Conservation (phyloP, 805 yeast species). For the Barnettozyma wickerhamii region DNA sequence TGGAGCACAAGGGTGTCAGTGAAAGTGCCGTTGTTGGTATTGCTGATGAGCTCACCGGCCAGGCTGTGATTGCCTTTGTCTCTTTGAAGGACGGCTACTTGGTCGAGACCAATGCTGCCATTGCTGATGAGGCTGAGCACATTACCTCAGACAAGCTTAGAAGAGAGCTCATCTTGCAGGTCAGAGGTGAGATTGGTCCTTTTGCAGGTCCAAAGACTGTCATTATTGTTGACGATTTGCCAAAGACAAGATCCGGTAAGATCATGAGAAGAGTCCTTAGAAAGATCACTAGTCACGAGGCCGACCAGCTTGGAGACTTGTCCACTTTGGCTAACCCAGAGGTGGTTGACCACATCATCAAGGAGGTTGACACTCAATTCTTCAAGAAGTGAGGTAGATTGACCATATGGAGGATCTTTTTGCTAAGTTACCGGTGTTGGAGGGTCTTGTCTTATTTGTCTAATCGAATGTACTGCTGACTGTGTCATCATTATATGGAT, state of each 20-base stretch:
- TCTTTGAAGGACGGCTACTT: slow-evolving; percentile 57
- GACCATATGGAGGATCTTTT: too few relatives aligned
- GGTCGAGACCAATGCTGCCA: slow-evolving; percentile 27
- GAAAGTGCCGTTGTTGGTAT: slow-evolving; percentile 98
- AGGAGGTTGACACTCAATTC: slow-evolving; percentile 42
- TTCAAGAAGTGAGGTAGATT: slow-evolving; percentile 18
- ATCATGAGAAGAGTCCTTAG: slow-evolving; percentile 97
- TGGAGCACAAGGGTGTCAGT: slow-evolving; percentile 73
- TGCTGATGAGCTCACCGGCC: slow-evolving; percentile 94
- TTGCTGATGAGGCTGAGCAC: slow-evolving; percentile 26
- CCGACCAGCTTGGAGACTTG: slow-evolving; percentile 87
- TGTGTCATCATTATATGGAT: too few relatives aligned
- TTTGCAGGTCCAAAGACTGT: slow-evolving; percentile 92
- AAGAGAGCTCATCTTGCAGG: slow-evolving; percentile 77
- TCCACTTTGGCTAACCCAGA: slow-evolving; percentile 86
- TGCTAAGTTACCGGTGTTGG: too few relatives aligned
- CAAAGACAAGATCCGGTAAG: slow-evolving; percentile 98
- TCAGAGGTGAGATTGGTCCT: slow-evolving; percentile 85
- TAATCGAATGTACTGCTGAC: too few relatives aligned
- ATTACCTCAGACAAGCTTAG: slow-evolving; percentile 40
- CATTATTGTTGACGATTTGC: slow-evolving; percentile 82
- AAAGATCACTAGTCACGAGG: slow-evolving; percentile 89
- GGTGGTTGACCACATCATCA: slow-evolving; percentile 73
- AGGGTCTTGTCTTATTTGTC: too few relatives aligned
- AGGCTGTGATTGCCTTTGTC: slow-evolving; percentile 90